Evolutionary conservation across 2,329 filamentous ascomycete genomes (phyloP).

Genomic region (Hypocrella siamensis): DNA sequence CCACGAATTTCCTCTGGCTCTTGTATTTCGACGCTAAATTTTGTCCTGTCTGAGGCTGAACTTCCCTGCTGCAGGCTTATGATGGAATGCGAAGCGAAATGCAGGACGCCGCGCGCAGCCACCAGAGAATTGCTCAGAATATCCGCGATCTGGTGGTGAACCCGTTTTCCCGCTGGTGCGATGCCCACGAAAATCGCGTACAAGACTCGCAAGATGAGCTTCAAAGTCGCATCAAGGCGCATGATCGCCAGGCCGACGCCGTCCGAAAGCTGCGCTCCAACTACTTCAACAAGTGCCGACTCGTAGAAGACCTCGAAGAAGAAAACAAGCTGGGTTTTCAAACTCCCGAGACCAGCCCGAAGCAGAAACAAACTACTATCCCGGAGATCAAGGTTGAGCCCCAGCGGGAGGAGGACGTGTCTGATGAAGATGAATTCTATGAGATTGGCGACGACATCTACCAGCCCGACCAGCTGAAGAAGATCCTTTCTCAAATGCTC

Average conservation of each 20-base stretch:
- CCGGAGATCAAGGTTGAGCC: conserved; percentile 81
- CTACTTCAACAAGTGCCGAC: conserved; percentile 97
- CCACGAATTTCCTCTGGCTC: not conserved
- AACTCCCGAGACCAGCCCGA: conserved; percentile 59
- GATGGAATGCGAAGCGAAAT: conserved; percentile 87
- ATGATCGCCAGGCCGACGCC: conserved; percentile 78
- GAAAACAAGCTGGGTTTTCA: conserved; percentile 98
- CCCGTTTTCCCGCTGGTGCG: conserved; percentile 91
- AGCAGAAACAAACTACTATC: conserved; percentile 36
- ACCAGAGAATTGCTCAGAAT: conserved; percentile 90
- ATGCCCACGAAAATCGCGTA: conserved; percentile 79
- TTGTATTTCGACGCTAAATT: too few relatives aligned
- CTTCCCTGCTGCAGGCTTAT: conserved; percentile 50
- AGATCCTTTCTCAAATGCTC: conserved; percentile 74
- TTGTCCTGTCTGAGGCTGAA: too few relatives aligned
- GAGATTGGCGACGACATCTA: conserved; percentile 89
- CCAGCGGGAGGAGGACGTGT: conserved; percentile 42
- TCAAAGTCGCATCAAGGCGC: conserved; percentile 76
- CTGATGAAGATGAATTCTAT: conserved; percentile 60
- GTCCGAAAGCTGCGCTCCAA: conserved; percentile 89
- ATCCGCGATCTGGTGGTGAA: conserved; percentile 91
- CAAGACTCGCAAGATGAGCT: conserved; percentile 92
- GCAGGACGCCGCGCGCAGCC: conserved; percentile 75
- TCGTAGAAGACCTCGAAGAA: conserved; percentile 92
- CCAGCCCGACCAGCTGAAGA: conserved; percentile 74